Conservation (phyloP, 2,329 filamentous ascomycete species). For the Stachybotrys echinatus region DNA sequence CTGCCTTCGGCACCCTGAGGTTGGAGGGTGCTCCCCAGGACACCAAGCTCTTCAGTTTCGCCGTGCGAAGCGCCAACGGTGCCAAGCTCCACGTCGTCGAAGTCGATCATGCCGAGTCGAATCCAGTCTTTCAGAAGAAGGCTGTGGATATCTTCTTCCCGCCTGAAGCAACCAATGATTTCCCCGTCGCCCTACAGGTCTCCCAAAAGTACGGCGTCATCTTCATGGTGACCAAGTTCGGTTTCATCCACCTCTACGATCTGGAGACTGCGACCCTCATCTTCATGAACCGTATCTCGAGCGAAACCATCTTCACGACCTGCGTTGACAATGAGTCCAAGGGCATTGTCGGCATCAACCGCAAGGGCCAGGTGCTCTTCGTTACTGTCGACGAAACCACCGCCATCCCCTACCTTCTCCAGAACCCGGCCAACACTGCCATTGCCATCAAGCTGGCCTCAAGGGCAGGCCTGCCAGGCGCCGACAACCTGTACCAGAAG, state of each 20-base stretch:
- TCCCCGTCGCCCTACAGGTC: slow-evolving; percentile 96
- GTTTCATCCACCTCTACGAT: slow-evolving; percentile 98
- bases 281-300: slow-evolving; percentile 99
- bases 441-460: slow-evolving; percentile 96
- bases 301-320: slow-evolving; percentile 97
- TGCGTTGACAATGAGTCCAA: slow-evolving; percentile 76
- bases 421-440: slow-evolving; percentile 90
- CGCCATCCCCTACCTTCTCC: slow-evolving; percentile 89
- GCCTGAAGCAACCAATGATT: slow-evolving; percentile 90
- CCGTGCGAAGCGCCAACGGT: slow-evolving; percentile 80
- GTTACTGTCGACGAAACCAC: slow-evolving; percentile 90
- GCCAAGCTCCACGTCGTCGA: slow-evolving; percentile 98
- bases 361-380: slow-evolving; percentile 93
- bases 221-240: slow-evolving; percentile 97
- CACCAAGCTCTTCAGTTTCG: slow-evolving; percentile 95
- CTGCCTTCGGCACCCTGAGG: slow-evolving; percentile 84
- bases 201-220: slow-evolving; percentile 95
- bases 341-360: slow-evolving; percentile 91
- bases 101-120: slow-evolving; percentile 86
- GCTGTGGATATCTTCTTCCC: slow-evolving; percentile 98
- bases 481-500: slow-evolving; percentile 86
- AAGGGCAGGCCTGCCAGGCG: slow-evolving; percentile 86
- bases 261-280: slow-evolving; percentile 92
- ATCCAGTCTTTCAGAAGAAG: slow-evolving; percentile 90
- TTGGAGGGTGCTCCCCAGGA: slow-evolving; percentile 85